phyloP scores from a whole-genome alignment of 768 basidiomycete species.

The Rhodosporidiobolus sp. region DNA sequence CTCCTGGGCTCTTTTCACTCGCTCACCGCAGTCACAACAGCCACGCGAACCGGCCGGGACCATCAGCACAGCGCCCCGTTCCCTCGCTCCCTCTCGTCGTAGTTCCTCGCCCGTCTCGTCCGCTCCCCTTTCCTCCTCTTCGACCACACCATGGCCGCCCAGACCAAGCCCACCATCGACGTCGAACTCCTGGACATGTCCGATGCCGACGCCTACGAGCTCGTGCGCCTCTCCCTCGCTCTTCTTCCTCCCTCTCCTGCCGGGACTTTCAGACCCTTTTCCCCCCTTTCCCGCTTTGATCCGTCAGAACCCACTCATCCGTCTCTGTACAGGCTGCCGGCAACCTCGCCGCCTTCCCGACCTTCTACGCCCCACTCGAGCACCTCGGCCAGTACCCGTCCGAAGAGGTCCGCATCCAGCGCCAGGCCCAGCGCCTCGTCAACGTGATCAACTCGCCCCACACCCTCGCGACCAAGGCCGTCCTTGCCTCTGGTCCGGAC shows the following conservation, averaged over 20 bases:
- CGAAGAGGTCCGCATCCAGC: conserved; percentile 19
- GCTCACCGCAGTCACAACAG: not conserved
- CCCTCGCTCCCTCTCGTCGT: not conserved
- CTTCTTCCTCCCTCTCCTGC: too few species aligned
- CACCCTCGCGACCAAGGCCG: conserved; percentile 19
- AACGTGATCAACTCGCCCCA: not conserved
- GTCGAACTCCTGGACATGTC: conserved; percentile 9
- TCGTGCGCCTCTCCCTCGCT: conserved; percentile 3
- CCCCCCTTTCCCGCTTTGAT: not conserved
- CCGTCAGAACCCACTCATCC: not conserved
- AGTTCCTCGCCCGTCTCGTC: too few species aligned
- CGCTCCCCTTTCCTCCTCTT: not conserved
- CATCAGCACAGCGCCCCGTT: not conserved
- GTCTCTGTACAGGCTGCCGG: conserved; percentile 11
- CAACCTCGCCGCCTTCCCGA: conserved; percentile 14
- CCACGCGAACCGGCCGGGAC: too few species aligned
- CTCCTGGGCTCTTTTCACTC: not conserved
- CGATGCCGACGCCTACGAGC: not conserved
- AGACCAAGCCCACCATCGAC: not conserved
- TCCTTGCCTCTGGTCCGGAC: conserved; percentile 3
- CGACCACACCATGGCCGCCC: not conserved
- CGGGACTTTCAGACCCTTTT: too few species aligned
- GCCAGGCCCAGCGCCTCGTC: conserved; percentile 9
- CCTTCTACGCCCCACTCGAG: conserved; percentile 8
- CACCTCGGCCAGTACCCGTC: not conserved